Conservation (phyloP, 352 stramenopile genomes). For the Globisporangium middletonii region DNA sequence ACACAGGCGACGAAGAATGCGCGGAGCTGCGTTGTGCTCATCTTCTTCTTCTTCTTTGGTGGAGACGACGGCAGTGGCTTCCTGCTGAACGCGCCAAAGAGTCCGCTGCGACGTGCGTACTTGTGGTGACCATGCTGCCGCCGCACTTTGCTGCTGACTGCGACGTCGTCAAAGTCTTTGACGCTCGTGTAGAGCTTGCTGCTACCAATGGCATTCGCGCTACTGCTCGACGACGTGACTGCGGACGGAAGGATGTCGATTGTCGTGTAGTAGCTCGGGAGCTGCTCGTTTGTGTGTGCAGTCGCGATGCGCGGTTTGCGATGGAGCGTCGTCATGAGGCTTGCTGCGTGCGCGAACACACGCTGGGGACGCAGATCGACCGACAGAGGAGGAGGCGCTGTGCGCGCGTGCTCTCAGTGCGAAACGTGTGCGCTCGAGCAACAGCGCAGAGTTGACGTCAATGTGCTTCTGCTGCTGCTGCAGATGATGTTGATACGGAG, state of each 20-base stretch:
- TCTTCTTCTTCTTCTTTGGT: constrained; percentile 4
- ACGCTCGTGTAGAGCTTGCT: background rate
- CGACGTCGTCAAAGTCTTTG: too few species aligned
- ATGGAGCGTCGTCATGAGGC: constrained; percentile 7
- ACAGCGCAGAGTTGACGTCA: too few species aligned
- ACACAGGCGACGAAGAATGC: constrained; percentile 15
- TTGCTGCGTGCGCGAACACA: background rate
- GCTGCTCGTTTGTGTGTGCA: background rate
- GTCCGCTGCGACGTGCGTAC: constrained; percentile 5
- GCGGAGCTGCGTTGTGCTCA: constrained; percentile 16
- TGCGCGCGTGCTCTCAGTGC: too few species aligned
- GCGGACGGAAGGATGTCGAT: constrained; percentile 7
- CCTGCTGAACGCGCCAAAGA: background rate
- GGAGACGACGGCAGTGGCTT: background rate
- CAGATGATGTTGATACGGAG: too few species aligned
- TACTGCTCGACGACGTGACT: background rate
- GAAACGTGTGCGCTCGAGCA: too few species aligned
- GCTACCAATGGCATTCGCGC: background rate
- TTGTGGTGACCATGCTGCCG: background rate
- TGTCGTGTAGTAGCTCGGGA: constrained; percentile 7
- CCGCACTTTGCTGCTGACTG: constrained; percentile 8
- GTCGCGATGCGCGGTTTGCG: constrained; percentile 8
- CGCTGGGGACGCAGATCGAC: too few species aligned
- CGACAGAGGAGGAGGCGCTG: too few species aligned
- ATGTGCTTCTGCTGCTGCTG: too few species aligned